Evolutionary conservation across 768 basidiomycete genomes (phyloP).

Genomic region (Lactifluus volemus): DNA sequence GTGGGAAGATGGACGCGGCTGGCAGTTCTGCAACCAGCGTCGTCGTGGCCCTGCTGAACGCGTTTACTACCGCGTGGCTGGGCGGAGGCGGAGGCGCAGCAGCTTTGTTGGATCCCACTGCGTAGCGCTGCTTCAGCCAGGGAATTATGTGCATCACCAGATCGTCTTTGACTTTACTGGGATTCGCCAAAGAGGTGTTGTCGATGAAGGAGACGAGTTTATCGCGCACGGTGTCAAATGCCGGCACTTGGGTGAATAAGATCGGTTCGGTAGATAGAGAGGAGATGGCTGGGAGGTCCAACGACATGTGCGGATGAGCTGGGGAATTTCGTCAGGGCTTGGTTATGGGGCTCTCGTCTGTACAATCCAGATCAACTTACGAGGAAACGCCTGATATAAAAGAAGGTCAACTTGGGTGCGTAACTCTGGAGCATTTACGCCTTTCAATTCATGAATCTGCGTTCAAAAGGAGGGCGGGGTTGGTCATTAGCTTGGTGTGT

Average conservation of each 20-base stretch:
- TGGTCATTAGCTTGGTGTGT: too few relatives aligned
- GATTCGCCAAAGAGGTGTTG: constrained; percentile 29
- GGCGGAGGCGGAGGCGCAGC: constrained; percentile 3
- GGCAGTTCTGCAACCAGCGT: constrained; percentile 40
- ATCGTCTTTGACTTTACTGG: constrained; percentile 36
- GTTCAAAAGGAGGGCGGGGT: neutral
- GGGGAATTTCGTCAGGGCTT: neutral
- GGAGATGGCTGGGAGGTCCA: constrained; percentile 52
- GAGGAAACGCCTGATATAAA: constrained; percentile 69
- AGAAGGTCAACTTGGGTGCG: constrained; percentile 66
- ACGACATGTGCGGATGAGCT: constrained; percentile 70
- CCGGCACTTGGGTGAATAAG: constrained; percentile 63
- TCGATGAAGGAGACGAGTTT: constrained; percentile 64
- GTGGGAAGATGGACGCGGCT: constrained; percentile 57
- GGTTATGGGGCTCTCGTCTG: neutral
- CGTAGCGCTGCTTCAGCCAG: constrained; percentile 56
- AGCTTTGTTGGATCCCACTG: constrained; percentile 20
- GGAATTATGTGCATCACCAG: constrained; percentile 45
- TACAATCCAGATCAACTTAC: constrained; percentile 35
- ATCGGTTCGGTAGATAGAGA: constrained; percentile 66
- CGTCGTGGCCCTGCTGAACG: constrained; percentile 33
- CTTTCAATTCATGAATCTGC: constrained; percentile 63
- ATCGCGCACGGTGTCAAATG: constrained; percentile 49
- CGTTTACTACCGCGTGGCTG: constrained; percentile 24
- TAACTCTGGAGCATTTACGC: constrained; percentile 61